phyloP scores from a whole-genome alignment of 169 alveolate genomes.

The Ichthyophthirius multifiliis region DNA sequence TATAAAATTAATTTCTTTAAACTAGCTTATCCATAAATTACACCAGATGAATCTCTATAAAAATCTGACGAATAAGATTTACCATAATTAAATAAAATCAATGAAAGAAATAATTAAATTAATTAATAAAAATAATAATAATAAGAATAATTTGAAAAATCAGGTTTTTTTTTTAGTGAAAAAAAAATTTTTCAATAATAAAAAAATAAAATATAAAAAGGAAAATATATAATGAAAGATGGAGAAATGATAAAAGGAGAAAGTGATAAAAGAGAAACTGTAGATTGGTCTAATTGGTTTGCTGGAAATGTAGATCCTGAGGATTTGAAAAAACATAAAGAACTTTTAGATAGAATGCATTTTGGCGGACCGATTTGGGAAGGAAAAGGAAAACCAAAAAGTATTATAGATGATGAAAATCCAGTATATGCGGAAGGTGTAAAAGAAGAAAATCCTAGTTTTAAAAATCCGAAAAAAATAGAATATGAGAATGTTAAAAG shows the following conservation, averaged over 20 bases:
- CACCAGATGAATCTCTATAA: not conserved
- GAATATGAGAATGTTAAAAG: too few species aligned
- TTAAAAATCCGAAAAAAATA: too few species aligned
- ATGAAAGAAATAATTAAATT: not conserved
- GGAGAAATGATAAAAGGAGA: conserved; percentile 46
- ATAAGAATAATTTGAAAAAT: not conserved
- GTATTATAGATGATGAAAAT: conserved; percentile 40
- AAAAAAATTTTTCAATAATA: not conserved
- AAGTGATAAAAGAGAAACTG: conserved; percentile 13
- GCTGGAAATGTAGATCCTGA: conserved; percentile 66
- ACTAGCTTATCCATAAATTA: conserved; percentile 15
- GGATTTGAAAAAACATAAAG: conserved; percentile 58
- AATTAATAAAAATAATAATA: not conserved
- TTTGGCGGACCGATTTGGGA: conserved; percentile 58
- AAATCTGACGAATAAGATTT: not conserved
- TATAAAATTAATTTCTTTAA: conserved; percentile 23
- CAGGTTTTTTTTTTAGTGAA: not conserved
- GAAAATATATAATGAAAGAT: conserved; percentile 36
- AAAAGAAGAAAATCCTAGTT: conserved; percentile 26
- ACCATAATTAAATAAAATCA: not conserved
- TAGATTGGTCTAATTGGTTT: conserved; percentile 53
- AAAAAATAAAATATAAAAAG: not conserved
- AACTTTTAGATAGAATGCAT: conserved; percentile 42
- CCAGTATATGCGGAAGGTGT: not conserved
- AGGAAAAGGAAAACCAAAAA: conserved; percentile 25